Evolutionary conservation across 148 eudicot genomes (phyloP).

Genomic region (Polygonum aviculare): DNA sequence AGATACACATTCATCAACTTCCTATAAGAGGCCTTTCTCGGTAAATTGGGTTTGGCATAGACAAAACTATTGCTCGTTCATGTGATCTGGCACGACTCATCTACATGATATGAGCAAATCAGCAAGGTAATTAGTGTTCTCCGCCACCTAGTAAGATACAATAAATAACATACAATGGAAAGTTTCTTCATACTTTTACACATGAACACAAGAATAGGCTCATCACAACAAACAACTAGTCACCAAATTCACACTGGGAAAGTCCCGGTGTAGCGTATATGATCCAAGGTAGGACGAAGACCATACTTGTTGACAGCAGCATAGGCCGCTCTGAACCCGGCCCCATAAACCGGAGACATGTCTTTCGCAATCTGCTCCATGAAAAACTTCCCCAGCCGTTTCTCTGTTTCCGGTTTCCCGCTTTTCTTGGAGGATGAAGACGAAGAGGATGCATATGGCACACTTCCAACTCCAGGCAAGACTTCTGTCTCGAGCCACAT

Average conservation of each 20-base stretch:
- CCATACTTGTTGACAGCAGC: conserved; percentile 83
- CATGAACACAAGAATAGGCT: not conserved
- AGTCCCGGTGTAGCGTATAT: conserved; percentile 65
- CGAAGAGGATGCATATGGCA: conserved; percentile 43
- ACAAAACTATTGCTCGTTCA: too few relatives aligned
- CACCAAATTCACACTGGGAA: conserved; percentile 37
- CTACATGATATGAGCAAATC: too few relatives aligned
- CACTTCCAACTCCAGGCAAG: conserved; percentile 39
- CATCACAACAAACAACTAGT: not conserved
- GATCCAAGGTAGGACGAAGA: conserved; percentile 65
- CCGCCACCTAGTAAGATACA: too few relatives aligned
- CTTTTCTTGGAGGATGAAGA: conserved; percentile 68
- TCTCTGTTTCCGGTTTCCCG: conserved; percentile 57
- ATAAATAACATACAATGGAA: too few relatives aligned
- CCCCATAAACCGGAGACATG: conserved; percentile 86
- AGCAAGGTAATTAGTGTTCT: too few relatives aligned
- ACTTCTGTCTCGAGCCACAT: conserved; percentile 98
- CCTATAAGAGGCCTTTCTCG: too few relatives aligned
- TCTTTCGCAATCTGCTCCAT: conserved; percentile 86
- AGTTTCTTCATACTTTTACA: too few relatives aligned
- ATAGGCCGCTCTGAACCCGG: conserved; percentile 83
- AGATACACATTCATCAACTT: too few relatives aligned
- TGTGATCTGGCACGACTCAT: too few relatives aligned
- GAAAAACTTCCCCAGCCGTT: conserved; percentile 73
- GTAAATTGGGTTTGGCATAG: too few relatives aligned